Conservation (phyloP, 2,329 filamentous ascomycete genomes). For the Trichoderma simmonsii region DNA sequence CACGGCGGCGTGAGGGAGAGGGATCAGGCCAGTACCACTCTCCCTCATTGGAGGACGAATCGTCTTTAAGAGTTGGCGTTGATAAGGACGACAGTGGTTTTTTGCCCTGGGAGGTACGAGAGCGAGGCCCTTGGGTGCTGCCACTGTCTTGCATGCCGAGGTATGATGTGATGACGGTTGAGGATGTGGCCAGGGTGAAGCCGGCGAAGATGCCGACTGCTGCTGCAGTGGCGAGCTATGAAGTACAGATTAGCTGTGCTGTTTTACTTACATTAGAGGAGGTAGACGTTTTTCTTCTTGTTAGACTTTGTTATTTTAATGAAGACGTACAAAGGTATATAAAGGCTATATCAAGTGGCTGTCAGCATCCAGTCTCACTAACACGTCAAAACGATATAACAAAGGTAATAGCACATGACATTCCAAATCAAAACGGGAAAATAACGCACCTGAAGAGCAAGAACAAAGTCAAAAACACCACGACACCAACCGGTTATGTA, state of each 20-base stretch:
- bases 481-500: slow-evolving; percentile 27
- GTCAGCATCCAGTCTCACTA: slow-evolving; percentile 2
- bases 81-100: slow-evolving; percentile 20
- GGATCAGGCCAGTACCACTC: slow-evolving; percentile 40
- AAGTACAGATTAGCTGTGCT: not conserved
- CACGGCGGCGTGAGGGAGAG: slow-evolving; percentile 37
- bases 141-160: slow-evolving; percentile 41
- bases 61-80: slow-evolving; percentile 21
- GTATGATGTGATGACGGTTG: slow-evolving; percentile 51
- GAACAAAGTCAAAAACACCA: slow-evolving; percentile 29
- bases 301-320: not conserved
- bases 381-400: not conserved
- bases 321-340: slow-evolving; percentile 39
- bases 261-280: slow-evolving; percentile 15
- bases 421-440: not conserved
- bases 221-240: slow-evolving; percentile 60
- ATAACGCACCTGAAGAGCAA: slow-evolving; percentile 36
- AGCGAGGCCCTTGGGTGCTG: not conserved
- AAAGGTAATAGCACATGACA: not conserved
- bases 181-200: slow-evolving; percentile 55
- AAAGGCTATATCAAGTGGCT: slow-evolving; percentile 33
- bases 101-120: slow-evolving; percentile 17
- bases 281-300: not conserved
- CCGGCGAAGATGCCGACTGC: slow-evolving; percentile 65
- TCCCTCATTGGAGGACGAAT: slow-evolving; percentile 33